Evolutionary conservation across 495 filamentous ascomycete species (phyloP).

Genomic region (Aspergillus nidulans): DNA sequence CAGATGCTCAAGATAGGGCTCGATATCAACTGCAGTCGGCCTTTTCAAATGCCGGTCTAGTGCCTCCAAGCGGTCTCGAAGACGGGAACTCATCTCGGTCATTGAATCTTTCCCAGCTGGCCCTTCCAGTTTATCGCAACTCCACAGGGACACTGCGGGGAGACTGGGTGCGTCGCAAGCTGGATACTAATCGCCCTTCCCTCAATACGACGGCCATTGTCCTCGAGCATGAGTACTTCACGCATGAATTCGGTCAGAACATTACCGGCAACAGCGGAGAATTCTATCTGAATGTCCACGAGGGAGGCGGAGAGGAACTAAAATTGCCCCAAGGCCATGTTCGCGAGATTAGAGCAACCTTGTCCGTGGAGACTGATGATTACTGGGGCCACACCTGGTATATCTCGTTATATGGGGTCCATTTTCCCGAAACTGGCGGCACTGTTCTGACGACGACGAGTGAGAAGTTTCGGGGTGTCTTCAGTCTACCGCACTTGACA

Average conservation of each 20-base stretch:
- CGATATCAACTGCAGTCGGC: slow-evolving; percentile 44
- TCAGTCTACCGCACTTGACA: slow-evolving; percentile 79
- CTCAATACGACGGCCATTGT: slow-evolving; percentile 52
- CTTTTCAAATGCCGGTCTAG: slow-evolving; percentile 35
- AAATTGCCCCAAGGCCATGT: slow-evolving; percentile 32
- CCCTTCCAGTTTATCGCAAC: slow-evolving; percentile 67
- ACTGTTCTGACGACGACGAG: slow-evolving; percentile 82
- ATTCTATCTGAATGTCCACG: slow-evolving; percentile 42
- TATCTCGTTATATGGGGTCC: slow-evolving; percentile 72
- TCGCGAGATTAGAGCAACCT: slow-evolving; percentile 58
- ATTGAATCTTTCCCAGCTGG: slow-evolving; percentile 38
- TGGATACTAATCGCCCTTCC: slow-evolving; percentile 29
- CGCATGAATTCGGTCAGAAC: slow-evolving; percentile 60
- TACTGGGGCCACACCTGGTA: slow-evolving; percentile 68
- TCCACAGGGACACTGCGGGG: slow-evolving; percentile 72
- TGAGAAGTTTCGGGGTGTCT: slow-evolving; percentile 87
- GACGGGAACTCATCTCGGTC: slow-evolving; percentile 38
- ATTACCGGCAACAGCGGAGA: slow-evolving; percentile 55
- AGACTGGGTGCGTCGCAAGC: slow-evolving; percentile 63
- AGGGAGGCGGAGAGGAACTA: slow-evolving; percentile 36
- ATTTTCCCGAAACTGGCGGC: slow-evolving; percentile 70
- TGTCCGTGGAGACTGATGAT: slow-evolving; percentile 66
- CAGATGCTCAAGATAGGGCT: slow-evolving; percentile 52
- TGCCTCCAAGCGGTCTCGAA: slow-evolving; percentile 29
- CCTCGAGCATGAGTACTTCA: slow-evolving; percentile 45